These are phyloP conservation scores for Metschnikowia proteae DNA, from an alignment of 805 yeast species.

Conservation along the genomic window DNA sequence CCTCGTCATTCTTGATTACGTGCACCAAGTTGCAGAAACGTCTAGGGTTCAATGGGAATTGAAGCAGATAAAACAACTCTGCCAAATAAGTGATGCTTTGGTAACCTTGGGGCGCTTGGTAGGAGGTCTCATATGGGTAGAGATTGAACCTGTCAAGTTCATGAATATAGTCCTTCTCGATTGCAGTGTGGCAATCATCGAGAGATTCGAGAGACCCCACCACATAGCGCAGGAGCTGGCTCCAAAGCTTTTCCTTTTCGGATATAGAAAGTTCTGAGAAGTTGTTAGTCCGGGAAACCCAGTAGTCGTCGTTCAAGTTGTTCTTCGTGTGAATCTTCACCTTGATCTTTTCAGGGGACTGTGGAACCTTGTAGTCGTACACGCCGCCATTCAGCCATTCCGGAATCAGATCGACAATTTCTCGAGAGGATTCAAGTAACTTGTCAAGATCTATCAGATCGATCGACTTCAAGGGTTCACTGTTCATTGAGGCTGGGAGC, in stretches of 20 bases:
- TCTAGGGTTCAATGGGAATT: conserved; percentile 34
- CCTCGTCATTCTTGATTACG: conserved; percentile 19
- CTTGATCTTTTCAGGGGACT: conserved; percentile 11
- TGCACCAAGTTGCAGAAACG: conserved; percentile 36
- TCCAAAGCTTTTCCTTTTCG: conserved; percentile 10
- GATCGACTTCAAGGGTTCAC: conserved; percentile 13
- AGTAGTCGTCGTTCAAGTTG: conserved; percentile 15
- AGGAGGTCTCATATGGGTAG: conserved; percentile 12
- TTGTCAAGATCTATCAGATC: conserved; percentile 10
- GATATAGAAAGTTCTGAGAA: conserved; percentile 13
- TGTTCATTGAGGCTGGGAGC: conserved; percentile 10
- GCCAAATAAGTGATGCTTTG: conserved; percentile 27
- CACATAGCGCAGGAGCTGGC: conserved; percentile 11
- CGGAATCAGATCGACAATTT: conserved; percentile 11
- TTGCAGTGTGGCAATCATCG: conserved; percentile 30
- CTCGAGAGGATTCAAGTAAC: conserved; percentile 10
- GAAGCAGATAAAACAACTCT: conserved; percentile 32
- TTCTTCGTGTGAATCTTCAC: conserved; percentile 13
- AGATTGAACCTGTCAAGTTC: conserved; percentile 27
- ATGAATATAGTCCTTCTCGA: conserved; percentile 35
- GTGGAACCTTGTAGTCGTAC: conserved; percentile 14
- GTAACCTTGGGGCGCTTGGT: conserved; percentile 12
- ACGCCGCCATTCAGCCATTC: conserved; percentile 14
- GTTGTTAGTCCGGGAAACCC: conserved; percentile 18
- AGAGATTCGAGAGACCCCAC: conserved; percentile 15